Evolutionary conservation across 1,284 basidiomycete genomes (phyloP), one percentile per base, ranked within the genome.

Genomic region (Cryptococcus sp.): DNA sequence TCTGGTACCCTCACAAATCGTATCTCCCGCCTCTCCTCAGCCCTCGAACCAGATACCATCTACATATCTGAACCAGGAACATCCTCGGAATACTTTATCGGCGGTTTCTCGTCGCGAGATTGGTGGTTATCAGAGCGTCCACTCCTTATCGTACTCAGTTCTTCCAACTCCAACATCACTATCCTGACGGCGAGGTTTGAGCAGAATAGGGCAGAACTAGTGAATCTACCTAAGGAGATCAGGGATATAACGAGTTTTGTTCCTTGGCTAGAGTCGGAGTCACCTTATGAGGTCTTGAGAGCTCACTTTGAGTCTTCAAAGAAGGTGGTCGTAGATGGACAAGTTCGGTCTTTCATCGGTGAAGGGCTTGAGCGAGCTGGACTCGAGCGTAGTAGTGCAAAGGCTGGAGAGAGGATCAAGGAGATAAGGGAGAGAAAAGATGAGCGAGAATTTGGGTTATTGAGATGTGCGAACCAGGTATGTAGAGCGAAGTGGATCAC

Each of bases 401-500:
- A 36, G 21, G 43, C 18, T 32, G 50, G 19, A 11, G 22, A 21
- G 11, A 48, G 9, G 43, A 77, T 90, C n/a, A 77, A 77, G 19
- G 75, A 78, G 36, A 68, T 90, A 31, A 78, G 89, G 19, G 86
- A 90, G 70, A 78, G 84, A 56, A 91, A 91, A 71, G 87, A 84
- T 21, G 53, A 69, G 11, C 78, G 83, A 39, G 90, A 91, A 64
- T 75, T 90, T 13, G 80, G 80, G 9, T 78, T 91, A 46, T 69
- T 91, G 69, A 82, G 80, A 61, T 91, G 87, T 66, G 87, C 79
- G 3, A 91, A 90, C 64, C 85, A 89, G 79, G 87, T 88, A 42
- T 51, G 72, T 61, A 19, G 7, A 19, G 9, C 9, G 9, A n/a
- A n/a, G n/a, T n/a, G n/a, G n/a, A n/a, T n/a, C n/a, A n/a, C n/a